phyloP scores from a whole-genome alignment of 208 protist species.

The Trypanosoma conorhini region DNA sequence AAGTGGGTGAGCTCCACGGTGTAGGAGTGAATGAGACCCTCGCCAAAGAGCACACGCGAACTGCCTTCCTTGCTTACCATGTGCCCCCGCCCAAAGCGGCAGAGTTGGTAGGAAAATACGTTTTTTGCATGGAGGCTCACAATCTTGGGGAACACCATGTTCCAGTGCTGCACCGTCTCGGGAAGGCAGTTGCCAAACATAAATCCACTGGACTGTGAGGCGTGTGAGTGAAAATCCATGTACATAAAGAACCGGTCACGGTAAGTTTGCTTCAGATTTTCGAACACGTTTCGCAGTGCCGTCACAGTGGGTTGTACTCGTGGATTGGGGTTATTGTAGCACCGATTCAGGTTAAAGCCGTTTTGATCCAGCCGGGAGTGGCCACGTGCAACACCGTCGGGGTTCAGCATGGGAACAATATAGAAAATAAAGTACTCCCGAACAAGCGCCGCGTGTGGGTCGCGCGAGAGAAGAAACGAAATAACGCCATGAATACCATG shows the following conservation, averaged over 20 bases:
- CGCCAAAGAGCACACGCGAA: constrained; percentile 84
- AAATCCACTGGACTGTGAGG: constrained; percentile 88
- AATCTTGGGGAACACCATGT: constrained; percentile 75
- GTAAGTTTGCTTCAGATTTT: constrained; percentile 62
- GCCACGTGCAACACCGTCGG: constrained; percentile 93
- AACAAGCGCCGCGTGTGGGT: constrained; percentile 56
- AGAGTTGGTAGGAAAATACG: constrained; percentile 75
- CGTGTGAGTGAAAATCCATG: constrained; percentile 95
- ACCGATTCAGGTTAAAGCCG: constrained; percentile 94
- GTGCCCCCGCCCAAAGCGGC: constrained; percentile 66
- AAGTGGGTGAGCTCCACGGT: constrained; percentile 86
- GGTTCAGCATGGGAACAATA: constrained; percentile 94
- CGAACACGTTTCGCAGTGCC: constrained; percentile 79
- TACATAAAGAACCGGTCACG: constrained; percentile 84
- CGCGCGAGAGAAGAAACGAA: constrained; percentile 77
- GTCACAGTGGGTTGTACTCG: constrained; percentile 78
- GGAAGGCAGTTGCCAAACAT: constrained; percentile 92
- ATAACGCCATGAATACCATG: constrained; percentile 92
- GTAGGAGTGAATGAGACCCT: constrained; percentile 78
- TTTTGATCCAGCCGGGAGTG: constrained; percentile 91
- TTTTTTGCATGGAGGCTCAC: constrained; percentile 72
- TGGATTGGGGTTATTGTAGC: constrained; percentile 87
- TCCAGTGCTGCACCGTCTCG: constrained; percentile 80
- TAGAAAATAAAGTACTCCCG: constrained; percentile 94
- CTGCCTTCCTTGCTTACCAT: constrained; percentile 84